Percentiles rank a stretch among this genome's conserved stretches.
These are phyloP conservation scores for Exophiala calicioides DNA, from an alignment of 2,329 filamentous ascomycete species.

Conservation along the genomic window DNA sequence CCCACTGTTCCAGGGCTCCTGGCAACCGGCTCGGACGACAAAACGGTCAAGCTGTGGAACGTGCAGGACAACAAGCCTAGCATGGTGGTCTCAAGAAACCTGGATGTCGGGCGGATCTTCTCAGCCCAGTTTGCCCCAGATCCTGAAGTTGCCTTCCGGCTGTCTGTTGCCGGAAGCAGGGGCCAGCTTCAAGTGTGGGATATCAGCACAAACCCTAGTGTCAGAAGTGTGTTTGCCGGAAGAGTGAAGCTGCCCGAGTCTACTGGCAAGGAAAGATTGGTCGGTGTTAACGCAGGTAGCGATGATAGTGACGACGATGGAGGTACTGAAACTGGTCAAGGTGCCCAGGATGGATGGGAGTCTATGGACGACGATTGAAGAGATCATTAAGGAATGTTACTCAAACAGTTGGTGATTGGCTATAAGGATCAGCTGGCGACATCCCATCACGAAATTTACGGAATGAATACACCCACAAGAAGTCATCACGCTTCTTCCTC, in stretches of 20 bases:
- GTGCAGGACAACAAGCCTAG: conserved; percentile 76
- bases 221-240: conserved; percentile 79
- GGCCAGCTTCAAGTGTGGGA: conserved; percentile 94
- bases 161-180: conserved; percentile 93
- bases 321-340: conserved; percentile 41
- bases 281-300: conserved; percentile 65
- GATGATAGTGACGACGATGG: conserved; percentile 66
- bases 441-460: too few relatives aligned
- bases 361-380: conserved; percentile 55
- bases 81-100: conserved; percentile 86
- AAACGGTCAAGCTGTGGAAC: conserved; percentile 96
- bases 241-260: conserved; percentile 61
- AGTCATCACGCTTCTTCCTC: too few relatives aligned
- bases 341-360: conserved; percentile 53
- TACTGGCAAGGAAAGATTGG: conserved; percentile 70
- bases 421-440: too few relatives aligned
- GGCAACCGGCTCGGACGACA: conserved; percentile 90
- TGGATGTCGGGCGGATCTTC: conserved; percentile 95
- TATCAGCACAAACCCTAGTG: conserved; percentile 86
- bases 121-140: conserved; percentile 88
- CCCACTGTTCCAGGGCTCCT: conserved; percentile 85
- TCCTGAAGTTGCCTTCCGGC: conserved; percentile 82
- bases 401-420: too few relatives aligned
- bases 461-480: too few relatives aligned
- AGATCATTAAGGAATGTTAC: too few relatives aligned